Conservation (phyloP, 805 yeast species). For the Hagleromyces aurorensis region DNA sequence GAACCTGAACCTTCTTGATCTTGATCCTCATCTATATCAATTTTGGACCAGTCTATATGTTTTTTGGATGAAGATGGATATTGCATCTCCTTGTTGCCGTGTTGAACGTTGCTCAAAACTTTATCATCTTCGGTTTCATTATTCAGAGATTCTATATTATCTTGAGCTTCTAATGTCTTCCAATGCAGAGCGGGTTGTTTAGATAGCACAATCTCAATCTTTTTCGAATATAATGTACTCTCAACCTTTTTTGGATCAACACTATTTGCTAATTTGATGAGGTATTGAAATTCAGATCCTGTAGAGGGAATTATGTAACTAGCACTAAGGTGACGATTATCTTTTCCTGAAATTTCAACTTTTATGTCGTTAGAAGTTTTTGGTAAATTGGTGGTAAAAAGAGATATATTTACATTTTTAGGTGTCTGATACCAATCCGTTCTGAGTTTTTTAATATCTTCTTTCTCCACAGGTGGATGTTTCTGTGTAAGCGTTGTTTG, state of each 20-base stretch:
- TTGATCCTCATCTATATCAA: constrained; percentile 39
- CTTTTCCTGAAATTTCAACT: constrained; percentile 34
- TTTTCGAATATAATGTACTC: constrained; percentile 55
- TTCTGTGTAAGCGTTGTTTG: too few species aligned
- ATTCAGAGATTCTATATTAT: neutral
- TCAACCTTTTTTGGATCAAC: constrained; percentile 42
- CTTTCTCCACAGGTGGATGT: neutral
- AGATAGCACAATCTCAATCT: constrained; percentile 57
- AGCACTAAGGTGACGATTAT: constrained; percentile 30
- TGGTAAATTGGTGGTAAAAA: constrained; percentile 63
- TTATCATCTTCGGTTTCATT: neutral
- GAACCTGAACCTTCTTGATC: constrained; percentile 39
- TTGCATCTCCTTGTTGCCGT: constrained; percentile 10
- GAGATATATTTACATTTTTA: constrained; percentile 49
- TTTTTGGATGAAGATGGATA: constrained; percentile 64
- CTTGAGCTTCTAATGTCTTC: constrained; percentile 37
- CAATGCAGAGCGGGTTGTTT: constrained; percentile 44
- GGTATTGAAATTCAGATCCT: constrained; percentile 50
- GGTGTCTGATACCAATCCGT: constrained; percentile 71
- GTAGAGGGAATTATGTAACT: constrained; percentile 17
- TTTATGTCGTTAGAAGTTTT: constrained; percentile 31
- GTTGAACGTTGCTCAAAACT: neutral
- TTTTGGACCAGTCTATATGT: constrained; percentile 60
- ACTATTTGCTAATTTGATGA: constrained; percentile 42
- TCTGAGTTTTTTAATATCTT: constrained; percentile 28